phyloP scores from a whole-genome alignment of 192 early-diverging fungal genomes.

The Phycomyces nitens region DNA sequence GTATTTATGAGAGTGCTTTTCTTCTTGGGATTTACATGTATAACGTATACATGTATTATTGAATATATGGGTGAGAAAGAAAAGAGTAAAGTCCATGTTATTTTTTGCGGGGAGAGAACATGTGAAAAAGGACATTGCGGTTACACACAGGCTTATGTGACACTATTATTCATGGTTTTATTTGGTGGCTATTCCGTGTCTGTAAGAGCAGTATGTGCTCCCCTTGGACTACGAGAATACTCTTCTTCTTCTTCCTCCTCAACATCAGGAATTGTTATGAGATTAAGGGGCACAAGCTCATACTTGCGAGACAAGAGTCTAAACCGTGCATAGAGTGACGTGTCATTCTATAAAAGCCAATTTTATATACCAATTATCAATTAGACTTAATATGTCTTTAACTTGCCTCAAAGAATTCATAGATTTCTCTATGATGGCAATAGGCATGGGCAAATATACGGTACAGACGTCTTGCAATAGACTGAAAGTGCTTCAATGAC shows the following conservation, averaged over 20 bases:
- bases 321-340: constrained; percentile 70
- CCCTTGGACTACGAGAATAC: neutral
- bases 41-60: too few relatives aligned
- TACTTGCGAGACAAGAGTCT: constrained; percentile 60
- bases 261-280: constrained; percentile 63
- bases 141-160: neutral
- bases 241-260: constrained; percentile 15
- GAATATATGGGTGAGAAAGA: too few relatives aligned
- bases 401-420: constrained; percentile 78
- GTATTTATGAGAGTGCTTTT: too few relatives aligned
- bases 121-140: neutral
- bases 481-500: constrained; percentile 83
- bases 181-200: neutral
- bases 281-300: constrained; percentile 61
- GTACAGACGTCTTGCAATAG: constrained; percentile 88
- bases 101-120: neutral
- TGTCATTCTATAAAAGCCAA: constrained; percentile 54
- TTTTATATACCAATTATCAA: neutral
- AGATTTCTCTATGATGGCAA: constrained; percentile 87
- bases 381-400: neutral
- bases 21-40: too few relatives aligned
- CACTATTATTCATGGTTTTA: neutral
- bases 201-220: neutral
- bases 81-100: too few relatives aligned
- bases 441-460: constrained; percentile 97